These are phyloP conservation scores for Gliomastix tumulicola DNA, from an alignment of 2,329 filamentous ascomycete genomes.

Conservation along the genomic window DNA sequence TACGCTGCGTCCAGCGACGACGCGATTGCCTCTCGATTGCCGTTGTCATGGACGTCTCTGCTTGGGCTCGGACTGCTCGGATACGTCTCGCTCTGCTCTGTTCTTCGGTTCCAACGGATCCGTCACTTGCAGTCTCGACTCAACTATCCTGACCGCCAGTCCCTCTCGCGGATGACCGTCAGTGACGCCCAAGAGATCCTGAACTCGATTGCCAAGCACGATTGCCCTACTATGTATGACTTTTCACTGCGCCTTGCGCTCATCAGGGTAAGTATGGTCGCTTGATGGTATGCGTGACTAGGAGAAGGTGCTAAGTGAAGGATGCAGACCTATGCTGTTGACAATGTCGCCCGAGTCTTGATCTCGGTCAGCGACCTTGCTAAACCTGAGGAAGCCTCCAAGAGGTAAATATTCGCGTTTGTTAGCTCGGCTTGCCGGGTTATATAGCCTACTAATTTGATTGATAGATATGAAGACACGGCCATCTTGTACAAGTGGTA, in stretches of 20 bases:
- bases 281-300: too few species aligned
- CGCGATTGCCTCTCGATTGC: too few species aligned
- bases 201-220: constrained; percentile 18
- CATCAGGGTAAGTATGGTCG: constrained; percentile 32
- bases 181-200: constrained; percentile 37
- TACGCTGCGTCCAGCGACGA: too few species aligned
- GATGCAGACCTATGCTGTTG: constrained; percentile 30
- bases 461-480: constrained; percentile 32
- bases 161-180: constrained; percentile 30
- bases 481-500: constrained; percentile 27
- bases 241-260: constrained; percentile 29
- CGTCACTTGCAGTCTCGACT: constrained; percentile 17
- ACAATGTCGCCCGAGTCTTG: constrained; percentile 27
- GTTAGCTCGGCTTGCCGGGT: too few species aligned
- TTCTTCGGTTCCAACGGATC: constrained; percentile 26
- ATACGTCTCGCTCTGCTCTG: constrained; percentile 24
- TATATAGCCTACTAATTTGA: too few species aligned
- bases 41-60: not conserved
- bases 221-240: constrained; percentile 30
- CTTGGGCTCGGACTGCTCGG: constrained; percentile 13
- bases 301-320: not conserved
- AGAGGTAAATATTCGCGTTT: too few species aligned
- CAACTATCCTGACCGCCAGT: constrained; percentile 23
- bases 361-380: constrained; percentile 25
- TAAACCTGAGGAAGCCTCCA: constrained; percentile 19